Evolutionary conservation across 75 land plant genomes (phyloP).

Genomic region (Sequoia sempervirens): DNA sequence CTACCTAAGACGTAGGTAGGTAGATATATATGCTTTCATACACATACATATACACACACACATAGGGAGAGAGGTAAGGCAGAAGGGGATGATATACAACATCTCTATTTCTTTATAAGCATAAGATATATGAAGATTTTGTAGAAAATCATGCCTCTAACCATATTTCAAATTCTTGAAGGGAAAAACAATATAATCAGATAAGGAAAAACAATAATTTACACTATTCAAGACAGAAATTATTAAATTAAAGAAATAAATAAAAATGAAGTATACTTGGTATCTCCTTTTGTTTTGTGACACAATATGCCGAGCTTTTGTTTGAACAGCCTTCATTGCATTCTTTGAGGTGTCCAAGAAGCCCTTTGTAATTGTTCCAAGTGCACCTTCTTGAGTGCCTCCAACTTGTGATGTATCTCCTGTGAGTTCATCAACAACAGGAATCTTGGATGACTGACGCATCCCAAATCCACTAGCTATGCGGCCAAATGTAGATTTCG

Average conservation of each 20-base stretch:
- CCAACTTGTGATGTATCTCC: conserved; percentile 31
- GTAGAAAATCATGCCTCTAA: neutral
- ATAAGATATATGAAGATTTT: neutral
- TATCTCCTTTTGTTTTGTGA: conserved; percentile 97
- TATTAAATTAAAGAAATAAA: neutral
- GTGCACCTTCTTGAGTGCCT: conserved; percentile 45
- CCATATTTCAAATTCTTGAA: conserved; percentile 4
- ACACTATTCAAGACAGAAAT: neutral
- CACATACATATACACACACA: neutral
- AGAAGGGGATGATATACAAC: neutral
- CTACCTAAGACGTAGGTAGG: neutral
- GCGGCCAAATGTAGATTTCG: conserved; percentile 53
- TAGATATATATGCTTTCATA: neutral
- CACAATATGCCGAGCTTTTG: conserved; percentile 87
- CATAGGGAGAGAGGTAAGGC: neutral
- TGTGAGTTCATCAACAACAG: conserved; percentile 27
- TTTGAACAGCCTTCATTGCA: conserved; percentile 91
- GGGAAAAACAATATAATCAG: neutral
- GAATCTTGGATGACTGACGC: conserved; percentile 41
- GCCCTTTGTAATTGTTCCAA: conserved; percentile 80
- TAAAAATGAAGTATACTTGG: conserved; percentile 47
- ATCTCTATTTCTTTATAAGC: neutral
- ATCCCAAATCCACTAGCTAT: conserved; percentile 67
- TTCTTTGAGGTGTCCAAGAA: conserved; percentile 74
- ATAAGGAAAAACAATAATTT: neutral